Percentiles rank a stretch among this genome's conserved stretches.
phyloP scores from a whole-genome alignment of 345 rosid species.

The Salix caprea region DNA sequence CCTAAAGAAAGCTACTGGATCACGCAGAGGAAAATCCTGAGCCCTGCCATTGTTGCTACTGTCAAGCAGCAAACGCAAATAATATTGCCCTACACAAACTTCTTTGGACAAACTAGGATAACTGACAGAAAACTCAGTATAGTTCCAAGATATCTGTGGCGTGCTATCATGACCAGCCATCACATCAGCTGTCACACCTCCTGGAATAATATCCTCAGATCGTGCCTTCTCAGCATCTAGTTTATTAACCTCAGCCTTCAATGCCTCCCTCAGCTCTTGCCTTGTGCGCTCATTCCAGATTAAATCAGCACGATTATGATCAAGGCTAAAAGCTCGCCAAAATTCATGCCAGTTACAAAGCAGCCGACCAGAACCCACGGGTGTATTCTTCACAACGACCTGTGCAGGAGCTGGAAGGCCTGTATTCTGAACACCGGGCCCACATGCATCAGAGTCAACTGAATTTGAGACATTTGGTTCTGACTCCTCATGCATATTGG shows the following conservation, averaged over 20 bases:
- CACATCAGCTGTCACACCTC: conserved; percentile 51
- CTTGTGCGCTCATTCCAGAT: conserved; percentile 98
- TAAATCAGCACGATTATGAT: conserved; percentile 98
- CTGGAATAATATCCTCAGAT: conserved; percentile 89
- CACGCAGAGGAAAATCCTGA: conserved; percentile 95
- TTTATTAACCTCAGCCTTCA: conserved; percentile 96
- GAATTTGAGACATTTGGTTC: conserved; percentile 47
- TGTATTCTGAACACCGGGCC: conserved; percentile 39
- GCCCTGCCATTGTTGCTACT: conserved; percentile 86
- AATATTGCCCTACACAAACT: conserved; percentile 98
- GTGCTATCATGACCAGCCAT: conserved; percentile 65
- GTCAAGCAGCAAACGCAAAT: conserved; percentile 93
- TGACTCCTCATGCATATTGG: conserved; percentile 37
- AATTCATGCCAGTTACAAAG: conserved; percentile 95
- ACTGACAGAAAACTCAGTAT: conserved; percentile 83
- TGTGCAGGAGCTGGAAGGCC: conserved; percentile 95
- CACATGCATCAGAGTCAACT: conserved; percentile 43
- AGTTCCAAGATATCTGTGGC: conserved; percentile 95
- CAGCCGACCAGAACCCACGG: conserved; percentile 92
- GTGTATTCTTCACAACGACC: conserved; percentile 86
- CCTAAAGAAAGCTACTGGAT: conserved; percentile 94
- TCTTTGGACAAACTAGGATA: conserved; percentile 96
- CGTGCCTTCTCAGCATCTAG: conserved; percentile 96
- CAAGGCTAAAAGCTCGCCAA: conserved; percentile 98
- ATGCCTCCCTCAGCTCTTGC: conserved; percentile 93